Base-by-base conservation (phyloP, 2,329 filamentous ascomycete species). In the Fusarium citri region DNA sequence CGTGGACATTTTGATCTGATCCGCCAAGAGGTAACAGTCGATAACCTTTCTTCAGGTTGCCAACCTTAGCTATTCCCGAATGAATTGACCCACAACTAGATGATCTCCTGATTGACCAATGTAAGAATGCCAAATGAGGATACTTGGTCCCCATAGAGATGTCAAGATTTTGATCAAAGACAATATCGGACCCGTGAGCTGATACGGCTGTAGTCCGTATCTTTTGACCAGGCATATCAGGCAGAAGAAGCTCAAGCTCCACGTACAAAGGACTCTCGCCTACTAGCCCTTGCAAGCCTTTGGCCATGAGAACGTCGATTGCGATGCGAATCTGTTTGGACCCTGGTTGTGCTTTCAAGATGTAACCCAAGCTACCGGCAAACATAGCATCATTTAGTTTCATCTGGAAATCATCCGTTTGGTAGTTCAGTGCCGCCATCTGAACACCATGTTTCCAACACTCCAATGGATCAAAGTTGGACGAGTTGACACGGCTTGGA, bases 381-480 rank as follows among this genome's bases (percentile, higher is more conserved):
- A 69, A 69, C 53, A 70, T 47, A 3, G 66, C 67, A 2, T 37
- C 9, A 0, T 69, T 70, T 7, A 69, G 7, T 3, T 20, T 46
- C 53, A 53, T 67, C 4, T 57, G 51, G 2, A 42, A 25, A 8
- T 64, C 66, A 3, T 30, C 23, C 1, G 66, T 69, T 18, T 69
- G 66, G 1, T 62, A 70, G 6, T 69, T 69, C 16, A 70, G n/a
- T 3, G 66, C 66, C 2, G 41, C 53, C 66, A 69, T 69, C 25
- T 69, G 66, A 15, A 59, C 53, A 0, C 66, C 66, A 1, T 67
- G n/a, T 15, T 16, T 46, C 66, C 66, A 69, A 3, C 59, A 69
- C 9, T 22, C 23, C 0, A 69, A 11, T 0, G 66, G 66, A 4
- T 62, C 25, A 8, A 70, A 64, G 7, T 69, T 69, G 3, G 66